Evolutionary conservation across 257 asterid species (phyloP).

Genomic region (Penstemon newberryi): DNA sequence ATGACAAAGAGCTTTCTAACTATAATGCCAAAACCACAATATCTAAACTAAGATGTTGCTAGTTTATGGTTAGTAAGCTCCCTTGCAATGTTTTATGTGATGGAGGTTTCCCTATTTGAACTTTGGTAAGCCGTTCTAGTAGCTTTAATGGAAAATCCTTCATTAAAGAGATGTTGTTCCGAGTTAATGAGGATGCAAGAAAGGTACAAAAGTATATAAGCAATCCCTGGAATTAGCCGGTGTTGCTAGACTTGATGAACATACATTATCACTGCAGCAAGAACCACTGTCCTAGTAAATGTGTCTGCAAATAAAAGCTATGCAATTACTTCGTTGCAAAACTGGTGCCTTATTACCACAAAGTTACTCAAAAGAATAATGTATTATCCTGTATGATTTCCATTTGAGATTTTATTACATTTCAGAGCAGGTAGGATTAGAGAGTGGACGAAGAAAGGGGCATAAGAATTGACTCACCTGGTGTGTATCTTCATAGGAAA

Average conservation of each 20-base stretch:
- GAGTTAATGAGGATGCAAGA: neutral
- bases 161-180: neutral
- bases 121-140: too few species aligned
- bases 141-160: too few species aligned
- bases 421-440: neutral
- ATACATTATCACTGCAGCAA: neutral
- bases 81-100: too few species aligned
- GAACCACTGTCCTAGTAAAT: neutral
- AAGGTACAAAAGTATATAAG: neutral
- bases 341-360: too few species aligned
- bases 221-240: neutral
- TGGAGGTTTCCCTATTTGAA: too few species aligned
- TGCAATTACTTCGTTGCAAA: too few species aligned
- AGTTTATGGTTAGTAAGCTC: too few species aligned
- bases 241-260: neutral
- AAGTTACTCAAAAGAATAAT: too few species aligned
- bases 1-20: neutral
- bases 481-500: conserved; percentile 89
- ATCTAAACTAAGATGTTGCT: neutral
- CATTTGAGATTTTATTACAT: neutral
- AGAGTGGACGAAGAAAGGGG: conserved; percentile 13
- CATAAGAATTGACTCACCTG: conserved; percentile 54
- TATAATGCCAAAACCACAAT: neutral
- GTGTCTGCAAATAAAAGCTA: neutral
- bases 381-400: neutral